Evolutionary conservation across 2,329 filamentous ascomycete species (phyloP), one percentile per base, ranked within the genome.

Genomic region (Basipetospora chlamydospora): DNA sequence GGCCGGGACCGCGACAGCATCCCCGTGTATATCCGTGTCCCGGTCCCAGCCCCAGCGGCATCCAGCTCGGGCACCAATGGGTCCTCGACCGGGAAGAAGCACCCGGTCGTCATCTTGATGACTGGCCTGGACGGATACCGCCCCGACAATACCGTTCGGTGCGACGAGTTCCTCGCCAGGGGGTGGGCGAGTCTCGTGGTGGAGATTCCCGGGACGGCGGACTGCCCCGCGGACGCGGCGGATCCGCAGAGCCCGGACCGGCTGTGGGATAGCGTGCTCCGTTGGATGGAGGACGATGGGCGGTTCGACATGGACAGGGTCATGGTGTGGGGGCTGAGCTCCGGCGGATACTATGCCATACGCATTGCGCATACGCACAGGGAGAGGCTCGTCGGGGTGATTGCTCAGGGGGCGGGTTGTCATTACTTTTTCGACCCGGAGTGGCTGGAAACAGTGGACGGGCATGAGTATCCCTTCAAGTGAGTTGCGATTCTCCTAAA

Each of bases 281-380:
- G 66, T 23, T 81, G 75, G 67, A 58, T 78, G 61, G 55, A 49
- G 2, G 39, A 49, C 3, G 55, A 69, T 34, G 54, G 58, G 2
- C 48, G 58, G 21, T 73, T 80, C 46, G 66, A 81, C 49, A 68
- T 68, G 62, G 45, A 47, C 2, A 64, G 61, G 23, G 55, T 82
- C 6, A 53, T 75, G 41, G 69, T 65, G 32, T 81, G 77, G 76
- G 77, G 77, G 0, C 55, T 81, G 23, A 76, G 70, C 43, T 63
- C 68, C 0, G 77, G 77, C 21, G 77, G 77, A 0, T 80, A 80
- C 60, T 79, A 81, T 53, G 76, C 77, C 15, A 61, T 76, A 26
- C 67, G 77, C 13, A 63, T 73, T n/a, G 76, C 77, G 30, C 73
- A 80, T 51, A 80, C 75, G n/a, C 77, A 81, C 50, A 56, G 58